These are phyloP conservation scores for Vitis rotundifolia DNA, from an alignment of 164 flowering plant species.

Conservation along the genomic window DNA sequence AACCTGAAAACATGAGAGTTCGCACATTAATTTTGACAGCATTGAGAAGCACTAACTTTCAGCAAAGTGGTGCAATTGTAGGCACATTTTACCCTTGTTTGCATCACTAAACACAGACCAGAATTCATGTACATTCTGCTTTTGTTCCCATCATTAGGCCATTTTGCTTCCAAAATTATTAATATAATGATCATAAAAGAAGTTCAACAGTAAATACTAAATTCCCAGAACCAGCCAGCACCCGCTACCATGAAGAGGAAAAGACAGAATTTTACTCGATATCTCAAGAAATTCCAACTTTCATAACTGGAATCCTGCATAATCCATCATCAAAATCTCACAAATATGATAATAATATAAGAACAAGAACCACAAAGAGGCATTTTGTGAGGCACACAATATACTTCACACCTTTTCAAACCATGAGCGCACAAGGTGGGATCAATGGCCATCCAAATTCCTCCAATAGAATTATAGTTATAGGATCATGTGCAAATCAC, in stretches of 20 bases:
- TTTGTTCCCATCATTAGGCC: neutral
- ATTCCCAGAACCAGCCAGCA: neutral
- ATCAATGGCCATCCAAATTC: neutral
- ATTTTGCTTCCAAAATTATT: neutral
- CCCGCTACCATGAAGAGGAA: neutral
- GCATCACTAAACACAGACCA: neutral
- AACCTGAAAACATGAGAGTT: constrained; percentile 41
- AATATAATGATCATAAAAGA: neutral
- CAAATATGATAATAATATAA: neutral
- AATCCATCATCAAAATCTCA: neutral
- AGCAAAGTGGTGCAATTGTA: too few relatives aligned
- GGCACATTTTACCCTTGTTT: neutral
- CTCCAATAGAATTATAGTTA: too few relatives aligned
- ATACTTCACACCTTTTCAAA: neutral
- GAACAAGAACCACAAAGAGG: too few relatives aligned
- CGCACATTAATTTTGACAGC: neutral
- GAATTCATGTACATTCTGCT: neutral
- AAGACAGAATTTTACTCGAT: too few relatives aligned
- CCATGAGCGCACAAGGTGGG: too few relatives aligned
- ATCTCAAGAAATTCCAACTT: neutral
- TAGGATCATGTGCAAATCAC: too few relatives aligned
- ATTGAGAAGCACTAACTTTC: too few relatives aligned
- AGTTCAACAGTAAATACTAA: neutral
- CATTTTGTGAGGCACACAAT: neutral
- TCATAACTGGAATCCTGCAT: neutral